Evolutionary conservation across 768 basidiomycete genomes (phyloP).

Genomic region (Pleurotus salmoneostramineus): DNA sequence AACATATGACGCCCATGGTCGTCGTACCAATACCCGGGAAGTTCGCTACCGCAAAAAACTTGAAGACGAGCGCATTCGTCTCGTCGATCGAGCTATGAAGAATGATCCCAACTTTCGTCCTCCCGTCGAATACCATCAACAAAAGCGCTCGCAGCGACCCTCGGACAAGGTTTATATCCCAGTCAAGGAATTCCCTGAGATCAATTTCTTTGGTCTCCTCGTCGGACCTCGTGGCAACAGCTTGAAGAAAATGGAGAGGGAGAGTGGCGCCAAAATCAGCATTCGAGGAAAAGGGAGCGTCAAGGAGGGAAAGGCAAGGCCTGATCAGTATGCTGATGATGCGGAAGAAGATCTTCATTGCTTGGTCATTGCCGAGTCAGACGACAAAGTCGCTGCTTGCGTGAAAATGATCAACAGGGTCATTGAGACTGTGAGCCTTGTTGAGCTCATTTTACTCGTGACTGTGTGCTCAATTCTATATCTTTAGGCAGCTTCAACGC

Average conservation of each 20-base stretch:
- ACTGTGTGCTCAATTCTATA: neutral
- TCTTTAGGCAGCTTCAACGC: conserved; percentile 93
- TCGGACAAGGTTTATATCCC: conserved; percentile 99
- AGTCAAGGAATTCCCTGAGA: conserved; percentile 99
- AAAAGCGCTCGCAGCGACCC: conserved; percentile 90
- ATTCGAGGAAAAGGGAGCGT: conserved; percentile 98
- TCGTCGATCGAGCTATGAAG: conserved; percentile 96
- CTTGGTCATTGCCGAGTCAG: conserved; percentile 88
- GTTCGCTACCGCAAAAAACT: conserved; percentile 96
- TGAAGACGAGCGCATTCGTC: conserved; percentile 86
- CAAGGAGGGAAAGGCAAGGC: conserved; percentile 96
- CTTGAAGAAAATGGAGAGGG: conserved; percentile 98
- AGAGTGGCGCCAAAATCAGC: conserved; percentile 97
- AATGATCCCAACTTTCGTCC: conserved; percentile 98
- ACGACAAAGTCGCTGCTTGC: conserved; percentile 88
- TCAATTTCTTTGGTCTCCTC: conserved; percentile 98
- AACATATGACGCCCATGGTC: conserved; percentile 95
- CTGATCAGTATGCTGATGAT: conserved; percentile 92
- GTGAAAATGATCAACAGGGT: conserved; percentile 96
- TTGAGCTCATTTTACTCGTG: neutral
- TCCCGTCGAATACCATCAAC: conserved; percentile 93
- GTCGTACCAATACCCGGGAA: conserved; percentile 97
- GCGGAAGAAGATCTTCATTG: conserved; percentile 99
- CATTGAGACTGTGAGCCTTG: conserved; percentile 84
- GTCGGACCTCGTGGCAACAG: conserved; percentile 99